These are phyloP conservation scores for Serendipita sp. DNA, from an alignment of 768 basidiomycete genomes.

Conservation along the genomic window DNA sequence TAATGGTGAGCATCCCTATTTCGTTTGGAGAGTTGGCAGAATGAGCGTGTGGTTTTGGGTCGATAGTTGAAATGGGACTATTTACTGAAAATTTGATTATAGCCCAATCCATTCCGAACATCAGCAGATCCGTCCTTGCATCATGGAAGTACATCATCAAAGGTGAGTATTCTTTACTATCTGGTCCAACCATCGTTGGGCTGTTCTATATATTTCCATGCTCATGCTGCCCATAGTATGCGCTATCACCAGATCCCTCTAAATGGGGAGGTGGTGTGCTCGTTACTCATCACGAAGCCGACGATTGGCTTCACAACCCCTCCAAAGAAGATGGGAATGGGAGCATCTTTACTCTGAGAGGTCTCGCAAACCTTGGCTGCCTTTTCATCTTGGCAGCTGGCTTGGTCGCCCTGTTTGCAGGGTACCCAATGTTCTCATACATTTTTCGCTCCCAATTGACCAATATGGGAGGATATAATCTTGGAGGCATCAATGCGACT, in stretches of 20 bases:
- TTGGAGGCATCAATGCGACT: constrained; percentile 61
- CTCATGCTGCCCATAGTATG: constrained; percentile 26
- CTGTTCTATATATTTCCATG: constrained; percentile 15
- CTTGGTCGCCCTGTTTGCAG: constrained; percentile 19
- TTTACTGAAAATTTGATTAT: no score
- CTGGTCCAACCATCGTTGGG: no score
- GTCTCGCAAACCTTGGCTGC: constrained; percentile 57
- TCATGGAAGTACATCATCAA: no score
- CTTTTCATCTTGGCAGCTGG: constrained; percentile 36
- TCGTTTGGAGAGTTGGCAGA: no score
- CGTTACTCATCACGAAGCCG: constrained; percentile 38
- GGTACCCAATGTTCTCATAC: constrained; percentile 17
- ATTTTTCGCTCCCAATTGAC: neutral
- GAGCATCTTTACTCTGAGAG: constrained; percentile 50
- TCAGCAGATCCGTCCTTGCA: no score
- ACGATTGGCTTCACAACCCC: constrained; percentile 61
- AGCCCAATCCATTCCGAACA: no score
- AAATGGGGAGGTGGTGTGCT: constrained; percentile 58
- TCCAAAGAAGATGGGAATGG: constrained; percentile 44
- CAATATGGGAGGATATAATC: constrained; percentile 43
- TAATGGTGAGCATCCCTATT: no score
- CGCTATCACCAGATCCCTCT: constrained; percentile 54
- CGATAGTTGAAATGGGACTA: no score
- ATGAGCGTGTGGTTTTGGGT: no score
- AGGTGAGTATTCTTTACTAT: no score